Evolutionary conservation across 2,329 filamentous ascomycete genomes (phyloP).

Genomic region (Neonectria punicea): DNA sequence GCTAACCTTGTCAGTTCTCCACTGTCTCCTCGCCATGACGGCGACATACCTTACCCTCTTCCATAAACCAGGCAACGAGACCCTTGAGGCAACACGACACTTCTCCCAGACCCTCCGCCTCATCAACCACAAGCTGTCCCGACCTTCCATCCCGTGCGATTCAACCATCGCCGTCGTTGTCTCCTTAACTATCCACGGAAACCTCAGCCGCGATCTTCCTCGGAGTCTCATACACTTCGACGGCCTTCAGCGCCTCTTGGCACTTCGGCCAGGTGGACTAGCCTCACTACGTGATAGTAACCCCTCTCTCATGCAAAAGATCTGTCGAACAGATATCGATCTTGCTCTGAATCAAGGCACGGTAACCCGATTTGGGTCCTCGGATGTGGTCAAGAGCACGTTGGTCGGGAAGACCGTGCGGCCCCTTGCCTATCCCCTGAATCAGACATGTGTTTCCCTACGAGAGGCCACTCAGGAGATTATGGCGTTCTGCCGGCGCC

Average conservation of each 20-base stretch:
- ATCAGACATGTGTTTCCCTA: slow-evolving; percentile 14
- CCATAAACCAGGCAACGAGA: slow-evolving; percentile 27
- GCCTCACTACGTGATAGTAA: slow-evolving; percentile 21
- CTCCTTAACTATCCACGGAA: slow-evolving; percentile 34
- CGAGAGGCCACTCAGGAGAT: slow-evolving; percentile 17
- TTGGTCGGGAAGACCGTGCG: neutral
- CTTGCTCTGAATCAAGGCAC: slow-evolving; percentile 15
- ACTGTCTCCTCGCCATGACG: slow-evolving; percentile 36
- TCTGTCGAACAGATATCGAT: slow-evolving; percentile 29
- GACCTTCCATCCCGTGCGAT: slow-evolving; percentile 15
- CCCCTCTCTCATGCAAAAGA: slow-evolving; percentile 28
- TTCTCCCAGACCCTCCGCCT: slow-evolving; percentile 35
- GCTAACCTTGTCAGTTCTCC: slow-evolving; percentile 24
- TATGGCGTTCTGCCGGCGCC: slow-evolving; percentile 20
- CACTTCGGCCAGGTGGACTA: slow-evolving; percentile 14
- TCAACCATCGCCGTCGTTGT: slow-evolving; percentile 34
- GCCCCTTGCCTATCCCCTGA: slow-evolving; percentile 12
- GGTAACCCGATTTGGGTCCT: slow-evolving; percentile 26
- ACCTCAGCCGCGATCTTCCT: slow-evolving; percentile 18
- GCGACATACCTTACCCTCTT: slow-evolving; percentile 33
- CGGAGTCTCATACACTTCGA: slow-evolving; percentile 27
- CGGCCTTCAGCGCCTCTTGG: slow-evolving; percentile 22
- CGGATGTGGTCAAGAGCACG: slow-evolving; percentile 10
- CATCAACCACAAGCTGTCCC: slow-evolving; percentile 26
- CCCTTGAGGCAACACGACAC: slow-evolving; percentile 34